Conservation (phyloP, 2,329 filamentous ascomycete species). For the Huntiella omanensis region DNA sequence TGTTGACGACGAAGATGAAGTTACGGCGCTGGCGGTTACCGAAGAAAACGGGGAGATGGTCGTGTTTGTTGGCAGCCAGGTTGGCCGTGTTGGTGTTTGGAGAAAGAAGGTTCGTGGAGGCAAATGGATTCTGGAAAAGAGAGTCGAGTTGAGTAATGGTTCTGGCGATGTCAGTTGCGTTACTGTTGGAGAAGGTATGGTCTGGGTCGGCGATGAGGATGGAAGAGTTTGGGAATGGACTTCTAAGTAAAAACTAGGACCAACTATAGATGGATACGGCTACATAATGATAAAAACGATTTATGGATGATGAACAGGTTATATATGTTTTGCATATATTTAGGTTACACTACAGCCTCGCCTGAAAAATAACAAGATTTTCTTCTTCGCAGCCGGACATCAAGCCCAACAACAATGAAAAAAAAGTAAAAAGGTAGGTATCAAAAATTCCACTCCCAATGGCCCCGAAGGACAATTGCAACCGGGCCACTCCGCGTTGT, state of each 20-base stretch:
- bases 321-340: background rate
- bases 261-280: background rate
- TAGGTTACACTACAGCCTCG: background rate
- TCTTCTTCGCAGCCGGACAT: conserved; percentile 27
- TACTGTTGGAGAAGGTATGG: conserved; percentile 57
- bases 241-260: conserved; percentile 23
- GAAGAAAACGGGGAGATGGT: conserved; percentile 82
- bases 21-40: conserved; percentile 62
- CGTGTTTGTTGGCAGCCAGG: conserved; percentile 72
- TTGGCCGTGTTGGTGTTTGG: conserved; percentile 70
- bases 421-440: conserved; percentile 17
- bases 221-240: conserved; percentile 43
- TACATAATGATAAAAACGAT: background rate
- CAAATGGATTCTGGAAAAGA: conserved; percentile 55
- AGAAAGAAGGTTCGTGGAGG: conserved; percentile 26
- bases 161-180: conserved; percentile 69
- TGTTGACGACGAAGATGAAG: conserved; percentile 30
- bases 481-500: conserved; percentile 30
- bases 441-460: conserved; percentile 32
- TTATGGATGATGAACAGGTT: background rate
- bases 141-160: conserved; percentile 56
- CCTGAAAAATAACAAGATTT: conserved; percentile 1
- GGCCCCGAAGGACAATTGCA: conserved; percentile 34
- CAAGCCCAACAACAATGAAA: conserved; percentile 25
- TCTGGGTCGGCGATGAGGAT: conserved; percentile 90